Base-by-base conservation (phyloP, 805 yeast genomes). In the Candida cerambycidarum region DNA sequence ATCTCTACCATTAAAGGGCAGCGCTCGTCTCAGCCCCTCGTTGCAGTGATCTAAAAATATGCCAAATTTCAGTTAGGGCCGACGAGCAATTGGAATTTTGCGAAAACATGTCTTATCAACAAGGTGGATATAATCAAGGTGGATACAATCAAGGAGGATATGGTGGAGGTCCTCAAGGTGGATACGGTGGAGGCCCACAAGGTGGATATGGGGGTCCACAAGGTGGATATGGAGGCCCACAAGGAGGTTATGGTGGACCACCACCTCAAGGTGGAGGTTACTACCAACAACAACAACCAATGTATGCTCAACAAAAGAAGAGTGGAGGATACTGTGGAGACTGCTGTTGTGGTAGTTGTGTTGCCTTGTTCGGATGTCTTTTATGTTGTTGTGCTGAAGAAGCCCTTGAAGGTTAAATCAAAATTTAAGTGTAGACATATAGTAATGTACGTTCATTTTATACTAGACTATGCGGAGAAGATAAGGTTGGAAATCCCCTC, bases 261-360 rank as follows among this genome's bases (percentile, higher is more conserved):
- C 58, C 55, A 31, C 65, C 58, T 16, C 65, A 51, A 43, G 57
- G 50, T 31, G 59, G 57, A 12, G 62, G 63, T 9, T 66, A 67
- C 52, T 59, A 65, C 43, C 71, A 58, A 45, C 73, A 67, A 51
- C 73, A 60, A 43, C 75, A 69, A 49, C 73, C 71, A 40, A 60
- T 67, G 63, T 68, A 69, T 38, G 75, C 69, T 50, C 62, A 62
- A 42, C 59, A 56, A 29, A 57, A 55, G 17, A 50, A 52, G 38
- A 45, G 50, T 15, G 58, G 59, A 13, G 44, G 52, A 35, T 54
- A 55, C 40, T 62, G 56, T 32, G 63, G 65, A 13, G 66, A 71
- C 45, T 68, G 70, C 55, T 55, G 58, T 45, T 56, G 63, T 15
- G 68, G 65, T 15, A 63, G 72, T 38, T 61, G 67, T 55, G 67